Base-by-base conservation (phyloP, 2,329 filamentous ascomycete species). In the Elsinoe arachidis region DNA sequence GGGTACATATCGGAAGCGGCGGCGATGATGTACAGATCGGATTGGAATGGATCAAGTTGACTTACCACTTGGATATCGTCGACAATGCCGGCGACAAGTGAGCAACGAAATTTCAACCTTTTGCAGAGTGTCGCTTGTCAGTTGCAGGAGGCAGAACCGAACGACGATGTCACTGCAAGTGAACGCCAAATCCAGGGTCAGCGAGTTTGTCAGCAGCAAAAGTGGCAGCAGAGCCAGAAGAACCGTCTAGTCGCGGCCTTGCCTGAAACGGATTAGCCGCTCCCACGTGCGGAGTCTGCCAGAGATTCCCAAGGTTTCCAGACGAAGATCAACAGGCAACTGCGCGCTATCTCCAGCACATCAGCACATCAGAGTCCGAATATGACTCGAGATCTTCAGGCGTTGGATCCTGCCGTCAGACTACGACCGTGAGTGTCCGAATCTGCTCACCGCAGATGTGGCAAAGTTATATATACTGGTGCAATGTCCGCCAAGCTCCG, bases 151-250 rank as follows among this genome's bases (percentile, higher is more conserved):
- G 44, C 14, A 49, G 44, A 49, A 35, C 44, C 44, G 44, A 49
- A 33, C 23, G 33, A 34, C 70, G 85, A 87, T 74, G 82, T 83
- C 70, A 64, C 74, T 44, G 70, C 23, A 35, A 53, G 23, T 53
- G 19, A 15, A 14, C 26, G 26, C 14, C 34, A 15, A 26, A 17
- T 21, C 51, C 34, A 54, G 34, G 51, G 51, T 49, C 44, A 49
- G 41, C 30, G 46, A 51, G 46, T 51, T 51, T 51, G 46, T 51
- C 46, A 51, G 46, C 46, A 51, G 46, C 46, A 51, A 51, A 51
- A 51, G 17, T 39, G 37, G 37, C 37, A 30, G 26, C 3, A 30
- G 26, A 30, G 14, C 19, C 15, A 19, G 41, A 11, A 51, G 46
- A 51, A 51, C 26, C 46, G 26, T 51, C 46, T 35, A 51, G 46